phyloP scores from a whole-genome alignment of 345 rosid genomes.

The Sapria himalayana region DNA sequence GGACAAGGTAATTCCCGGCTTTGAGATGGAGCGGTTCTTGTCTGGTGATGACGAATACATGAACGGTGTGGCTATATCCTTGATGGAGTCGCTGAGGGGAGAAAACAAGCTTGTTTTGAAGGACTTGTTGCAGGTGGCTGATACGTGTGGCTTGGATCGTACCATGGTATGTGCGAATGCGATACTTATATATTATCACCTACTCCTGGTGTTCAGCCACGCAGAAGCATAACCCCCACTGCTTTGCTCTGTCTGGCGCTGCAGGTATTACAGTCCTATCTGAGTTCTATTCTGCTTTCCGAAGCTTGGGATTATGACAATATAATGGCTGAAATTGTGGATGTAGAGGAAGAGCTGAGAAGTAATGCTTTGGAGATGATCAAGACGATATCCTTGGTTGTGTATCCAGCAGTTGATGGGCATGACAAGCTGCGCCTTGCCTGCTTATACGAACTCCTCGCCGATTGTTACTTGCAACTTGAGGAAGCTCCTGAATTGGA shows the following conservation, averaged over 20 bases:
- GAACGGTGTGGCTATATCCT: conserved; percentile 26
- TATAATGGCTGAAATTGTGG: conserved; percentile 45
- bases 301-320: conserved; percentile 71
- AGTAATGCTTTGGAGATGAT: conserved; percentile 42
- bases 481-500: conserved; percentile 23
- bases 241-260: not conserved
- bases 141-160: conserved; percentile 39
- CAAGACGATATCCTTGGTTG: conserved; percentile 26
- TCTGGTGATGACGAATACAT: conserved; percentile 56
- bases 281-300: conserved; percentile 51
- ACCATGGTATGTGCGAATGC: conserved; percentile 29
- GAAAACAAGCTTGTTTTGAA: conserved; percentile 63
- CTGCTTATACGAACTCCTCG: conserved; percentile 48
- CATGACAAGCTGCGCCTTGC: conserved; percentile 62
- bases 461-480: conserved; percentile 46
- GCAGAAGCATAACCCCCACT: too few species aligned
- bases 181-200: too few species aligned
- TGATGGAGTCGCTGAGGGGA: conserved; percentile 42
- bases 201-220: too few species aligned
- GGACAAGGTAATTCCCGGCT: conserved; percentile 77
- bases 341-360: conserved; percentile 40
- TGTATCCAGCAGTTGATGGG: conserved; percentile 75
- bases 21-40: conserved; percentile 59
- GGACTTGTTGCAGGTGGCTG: conserved; percentile 39
- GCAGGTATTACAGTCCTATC: conserved; percentile 47